Conservation (phyloP, 495 filamentous ascomycete genomes). For the Aspergillus sclerotiicarbonarius region DNA sequence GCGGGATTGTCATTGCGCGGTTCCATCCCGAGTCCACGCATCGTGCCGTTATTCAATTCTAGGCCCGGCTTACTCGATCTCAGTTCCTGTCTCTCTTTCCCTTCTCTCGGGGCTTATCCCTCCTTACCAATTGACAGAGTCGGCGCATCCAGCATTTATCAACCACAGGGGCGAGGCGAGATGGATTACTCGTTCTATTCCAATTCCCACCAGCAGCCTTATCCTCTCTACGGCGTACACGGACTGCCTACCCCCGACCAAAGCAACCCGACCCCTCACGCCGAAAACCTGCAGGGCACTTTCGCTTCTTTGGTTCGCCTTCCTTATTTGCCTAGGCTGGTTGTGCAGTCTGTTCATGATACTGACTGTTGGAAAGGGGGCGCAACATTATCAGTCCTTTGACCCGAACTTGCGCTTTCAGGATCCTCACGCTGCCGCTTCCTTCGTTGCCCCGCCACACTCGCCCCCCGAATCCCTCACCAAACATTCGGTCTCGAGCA, state of each 20-base stretch:
- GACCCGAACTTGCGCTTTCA: constrained; percentile 36
- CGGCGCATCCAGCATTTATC: neutral
- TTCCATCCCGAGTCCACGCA: neutral
- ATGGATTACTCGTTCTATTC: constrained; percentile 47
- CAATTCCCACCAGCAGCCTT: constrained; percentile 34
- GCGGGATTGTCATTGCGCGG: neutral
- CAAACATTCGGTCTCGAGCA: constrained; percentile 37
- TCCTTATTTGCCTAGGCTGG: neutral
- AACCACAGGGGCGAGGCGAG: neutral
- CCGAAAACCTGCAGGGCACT: constrained; percentile 29
- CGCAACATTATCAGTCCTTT: constrained; percentile 37
- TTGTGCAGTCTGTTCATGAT: neutral
- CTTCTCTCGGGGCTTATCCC: neutral
- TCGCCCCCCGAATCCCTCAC: constrained; percentile 47
- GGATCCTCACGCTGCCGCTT: constrained; percentile 24
- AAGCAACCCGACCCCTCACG: constrained; percentile 19
- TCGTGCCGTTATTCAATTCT: neutral
- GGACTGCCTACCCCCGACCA: constrained; percentile 41
- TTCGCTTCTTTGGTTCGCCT: constrained; percentile 29
- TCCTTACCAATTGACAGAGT: neutral
- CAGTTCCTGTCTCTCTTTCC: neutral
- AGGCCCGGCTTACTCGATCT: neutral
- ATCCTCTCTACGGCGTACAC: constrained; percentile 38
- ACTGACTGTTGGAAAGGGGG: neutral
- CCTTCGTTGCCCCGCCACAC: constrained; percentile 38